These are phyloP conservation scores for Colletotrichum agaves DNA, from an alignment of 2,329 filamentous ascomycete species.

Conservation along the genomic window DNA sequence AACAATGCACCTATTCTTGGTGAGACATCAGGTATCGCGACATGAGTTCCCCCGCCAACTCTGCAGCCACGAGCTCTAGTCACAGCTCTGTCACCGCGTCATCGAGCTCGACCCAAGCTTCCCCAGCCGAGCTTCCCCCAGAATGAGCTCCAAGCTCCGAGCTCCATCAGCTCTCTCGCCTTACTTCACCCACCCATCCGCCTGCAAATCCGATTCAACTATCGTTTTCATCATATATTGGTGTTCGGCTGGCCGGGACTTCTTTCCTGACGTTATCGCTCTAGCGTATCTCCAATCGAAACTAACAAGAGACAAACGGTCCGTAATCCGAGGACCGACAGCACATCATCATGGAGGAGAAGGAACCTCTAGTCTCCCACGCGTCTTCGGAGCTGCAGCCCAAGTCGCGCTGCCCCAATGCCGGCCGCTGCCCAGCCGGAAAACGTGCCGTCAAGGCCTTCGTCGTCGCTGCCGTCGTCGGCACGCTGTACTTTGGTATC, in stretches of 20 bases:
- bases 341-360: slow-evolving; percentile 24
- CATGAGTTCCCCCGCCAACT: slow-evolving; percentile 1
- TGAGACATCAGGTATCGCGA: background rate
- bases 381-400: background rate
- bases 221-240: slow-evolving; percentile 4
- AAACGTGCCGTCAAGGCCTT: slow-evolving; percentile 17
- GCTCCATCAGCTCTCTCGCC: slow-evolving; percentile 4
- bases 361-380: slow-evolving; percentile 23
- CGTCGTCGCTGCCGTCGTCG: slow-evolving; percentile 20
- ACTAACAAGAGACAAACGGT: background rate
- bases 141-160: slow-evolving; percentile 19
- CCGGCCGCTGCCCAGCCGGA: slow-evolving; percentile 22
- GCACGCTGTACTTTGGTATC: slow-evolving; percentile 13
- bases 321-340: background rate
- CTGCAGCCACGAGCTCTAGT: slow-evolving; percentile 5
- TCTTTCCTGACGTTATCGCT: background rate
- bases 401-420: slow-evolving; percentile 21
- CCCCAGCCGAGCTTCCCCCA: background rate
- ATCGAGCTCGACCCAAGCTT: slow-evolving; percentile 6
- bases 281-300: background rate
- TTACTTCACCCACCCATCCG: background rate
- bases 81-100: slow-evolving; percentile 22
- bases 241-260: too few relatives aligned
- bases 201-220: background rate
- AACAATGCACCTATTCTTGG: accelerated